Percentiles rank a stretch among this genome's conserved stretches.
These are phyloP conservation scores for Rhynchosporium graminicola DNA, from an alignment of 2,329 filamentous ascomycete genomes.

Conservation along the genomic window DNA sequence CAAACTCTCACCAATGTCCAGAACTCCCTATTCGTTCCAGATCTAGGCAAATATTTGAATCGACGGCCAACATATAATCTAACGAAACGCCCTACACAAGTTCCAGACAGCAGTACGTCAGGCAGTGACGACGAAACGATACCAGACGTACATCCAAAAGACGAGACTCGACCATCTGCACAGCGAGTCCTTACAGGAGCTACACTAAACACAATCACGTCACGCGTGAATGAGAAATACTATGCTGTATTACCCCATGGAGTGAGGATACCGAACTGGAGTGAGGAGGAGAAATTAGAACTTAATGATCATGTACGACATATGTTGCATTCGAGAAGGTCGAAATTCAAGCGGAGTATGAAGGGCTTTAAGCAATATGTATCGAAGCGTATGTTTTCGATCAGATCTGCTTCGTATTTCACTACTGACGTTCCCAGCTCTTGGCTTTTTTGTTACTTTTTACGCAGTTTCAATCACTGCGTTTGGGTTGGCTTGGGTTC, in stretches of 20 bases:
- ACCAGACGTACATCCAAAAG: slow-evolving; percentile 16
- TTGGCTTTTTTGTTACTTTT: slow-evolving; percentile 81
- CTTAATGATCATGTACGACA: slow-evolving; percentile 84
- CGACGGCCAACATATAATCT: slow-evolving; percentile 77
- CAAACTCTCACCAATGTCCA: slow-evolving; percentile 87
- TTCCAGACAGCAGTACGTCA: slow-evolving; percentile 25
- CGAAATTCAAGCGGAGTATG: slow-evolving; percentile 76
- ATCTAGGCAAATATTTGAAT: slow-evolving; percentile 75
- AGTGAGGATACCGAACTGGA: slow-evolving; percentile 72
- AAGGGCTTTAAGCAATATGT: slow-evolving; percentile 82
- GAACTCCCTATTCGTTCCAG: slow-evolving; percentile 84
- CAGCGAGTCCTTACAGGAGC: slow-evolving; percentile 30
- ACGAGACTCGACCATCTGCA: slow-evolving; percentile 24
- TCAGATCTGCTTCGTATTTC: slow-evolving; percentile 2
- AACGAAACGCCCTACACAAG: slow-evolving; percentile 49
- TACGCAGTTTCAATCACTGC: slow-evolving; percentile 82
- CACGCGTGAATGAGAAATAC: slow-evolving; percentile 66
- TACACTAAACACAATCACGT: slow-evolving; percentile 61
- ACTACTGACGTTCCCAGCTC: slow-evolving; percentile 47
- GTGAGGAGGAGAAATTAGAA: slow-evolving; percentile 69
- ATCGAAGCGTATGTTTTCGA: slow-evolving; percentile 56
- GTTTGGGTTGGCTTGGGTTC: slow-evolving; percentile 84
- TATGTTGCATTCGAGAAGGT: slow-evolving; percentile 79
- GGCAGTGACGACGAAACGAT: slow-evolving; percentile 17
- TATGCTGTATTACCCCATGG: slow-evolving; percentile 81